Evolutionary conservation across 2,329 filamentous ascomycete species (phyloP), one percentile per base, ranked within the genome.

Genomic region (Bretziella fagacearum): DNA sequence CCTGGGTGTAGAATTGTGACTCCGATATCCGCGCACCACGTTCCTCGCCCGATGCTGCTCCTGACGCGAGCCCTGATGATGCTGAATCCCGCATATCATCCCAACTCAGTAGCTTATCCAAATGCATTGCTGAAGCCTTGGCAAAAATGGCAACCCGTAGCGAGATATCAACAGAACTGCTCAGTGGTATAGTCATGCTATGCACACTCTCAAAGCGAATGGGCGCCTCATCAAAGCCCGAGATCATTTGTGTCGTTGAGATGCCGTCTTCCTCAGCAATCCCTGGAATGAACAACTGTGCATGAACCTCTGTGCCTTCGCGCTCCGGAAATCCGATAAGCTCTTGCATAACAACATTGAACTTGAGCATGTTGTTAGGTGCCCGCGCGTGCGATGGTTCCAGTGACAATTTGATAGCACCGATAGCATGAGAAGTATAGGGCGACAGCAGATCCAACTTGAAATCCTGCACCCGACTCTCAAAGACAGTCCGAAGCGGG

Each of bases 301-400:
- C 91, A 62, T 98, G 91, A 23, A 98, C 86, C 54, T 94, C 82
- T 0, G 84, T 93, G 11, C 91, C 91, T 65, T 98, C 91, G 52
- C 89, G 77, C 63, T 98, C 91, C 0, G 91, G 82, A 55, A 98
- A 98, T 1, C 91, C 91, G 29, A 91, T 66, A 64, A 98, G 75
- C 58, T 96, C 86, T 57, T 93, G 87, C 84, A 98, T 94, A 26
- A 96, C 87, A 4, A 96, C 87, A 56, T 96, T 98, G 65, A 98
- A 98, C 60, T 96, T 98, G 49, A 96, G 67, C 2, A 84, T 95
- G 50, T 84, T 91, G 10, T 84, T 83, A 11, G 91, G 91, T 3
- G 87, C 89, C 56, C 93, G 80, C 2, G 89, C 87, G 41, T 85
- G 89, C 0, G 89, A 96, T 11, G 91, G 91, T 58, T 98, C 91